These are phyloP conservation scores for Leccinum barrowsii DNA, from an alignment of 768 basidiomycete species.

Conservation along the genomic window DNA sequence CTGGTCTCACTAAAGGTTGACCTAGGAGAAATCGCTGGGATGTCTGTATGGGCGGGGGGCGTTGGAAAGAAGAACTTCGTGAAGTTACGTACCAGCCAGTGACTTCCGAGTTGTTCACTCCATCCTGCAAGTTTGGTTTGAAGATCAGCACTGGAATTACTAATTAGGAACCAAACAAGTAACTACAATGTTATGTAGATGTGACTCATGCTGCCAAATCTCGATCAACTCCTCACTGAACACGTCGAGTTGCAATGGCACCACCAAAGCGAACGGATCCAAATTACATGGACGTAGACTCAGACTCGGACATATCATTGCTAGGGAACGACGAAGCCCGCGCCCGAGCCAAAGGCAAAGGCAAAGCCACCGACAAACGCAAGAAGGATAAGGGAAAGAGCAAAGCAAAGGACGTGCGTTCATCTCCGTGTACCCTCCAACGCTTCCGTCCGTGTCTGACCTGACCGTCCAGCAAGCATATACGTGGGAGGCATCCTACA, in stretches of 20 bases:
- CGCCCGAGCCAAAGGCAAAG: slow-evolving; percentile 55
- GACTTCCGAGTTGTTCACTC: too few relatives aligned
- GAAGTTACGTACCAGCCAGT: too few relatives aligned
- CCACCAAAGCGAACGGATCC: slow-evolving; percentile 26
- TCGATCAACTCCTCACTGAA: too few relatives aligned
- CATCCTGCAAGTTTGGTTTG: too few relatives aligned
- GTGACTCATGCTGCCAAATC: too few relatives aligned
- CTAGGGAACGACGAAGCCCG: slow-evolving; percentile 46
- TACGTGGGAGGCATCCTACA: slow-evolving; percentile 95
- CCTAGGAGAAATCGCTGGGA: too few relatives aligned
- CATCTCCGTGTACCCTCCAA: neutral
- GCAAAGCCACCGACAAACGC: slow-evolving; percentile 48
- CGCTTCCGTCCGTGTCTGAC: slow-evolving; percentile 4
- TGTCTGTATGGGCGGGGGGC: too few relatives aligned
- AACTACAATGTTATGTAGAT: too few relatives aligned
- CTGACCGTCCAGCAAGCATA: slow-evolving; percentile 61
- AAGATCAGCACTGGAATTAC: too few relatives aligned
- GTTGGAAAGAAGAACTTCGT: too few relatives aligned
- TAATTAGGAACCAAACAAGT: too few relatives aligned
- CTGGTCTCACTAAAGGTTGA: too few relatives aligned
- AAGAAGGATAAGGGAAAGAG: slow-evolving; percentile 50
- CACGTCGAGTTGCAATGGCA: slow-evolving; percentile 15
- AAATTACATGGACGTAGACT: slow-evolving; percentile 54
- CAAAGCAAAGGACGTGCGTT: slow-evolving; percentile 33
- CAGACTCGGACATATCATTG: slow-evolving; percentile 70